phyloP scores from a whole-genome alignment of 2,329 filamentous ascomycete species.

The Knufia petricola region DNA sequence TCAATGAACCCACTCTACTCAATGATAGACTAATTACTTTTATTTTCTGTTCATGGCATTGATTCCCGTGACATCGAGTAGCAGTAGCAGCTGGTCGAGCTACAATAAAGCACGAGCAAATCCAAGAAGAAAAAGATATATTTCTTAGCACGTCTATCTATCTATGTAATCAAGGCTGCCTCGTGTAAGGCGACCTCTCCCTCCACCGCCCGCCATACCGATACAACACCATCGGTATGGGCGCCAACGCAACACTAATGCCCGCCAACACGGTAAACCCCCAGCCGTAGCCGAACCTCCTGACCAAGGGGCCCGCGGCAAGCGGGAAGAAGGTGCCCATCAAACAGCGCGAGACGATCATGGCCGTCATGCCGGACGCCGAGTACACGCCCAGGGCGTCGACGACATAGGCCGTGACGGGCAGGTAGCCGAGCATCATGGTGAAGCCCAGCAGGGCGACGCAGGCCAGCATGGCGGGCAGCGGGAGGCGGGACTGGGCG shows the following conservation, averaged over 20 bases:
- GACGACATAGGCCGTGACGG: constrained; percentile 22
- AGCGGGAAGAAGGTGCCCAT: constrained; percentile 24
- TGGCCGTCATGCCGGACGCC: constrained; percentile 32
- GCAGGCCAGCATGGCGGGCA: constrained; percentile 12
- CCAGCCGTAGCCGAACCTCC: constrained; percentile 20
- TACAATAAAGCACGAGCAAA: no score
- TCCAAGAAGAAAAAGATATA: no score
- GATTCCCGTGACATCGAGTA: no score
- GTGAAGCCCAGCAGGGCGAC: constrained; percentile 15
- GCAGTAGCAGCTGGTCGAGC: no score
- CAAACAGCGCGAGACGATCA: constrained; percentile 21
- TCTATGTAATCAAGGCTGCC: neutral
- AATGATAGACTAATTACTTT: constrained; percentile 7
- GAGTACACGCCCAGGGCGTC: constrained; percentile 27
- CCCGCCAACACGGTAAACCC: constrained; percentile 20
- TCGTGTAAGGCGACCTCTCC: constrained; percentile 16
- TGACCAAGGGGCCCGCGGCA: constrained; percentile 16
- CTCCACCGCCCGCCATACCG: constrained; percentile 17
- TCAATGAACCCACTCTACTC: constrained; percentile 3
- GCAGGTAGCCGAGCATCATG: constrained; percentile 18
- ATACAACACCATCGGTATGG: constrained; percentile 18
- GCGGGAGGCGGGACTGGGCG: constrained; percentile 13
- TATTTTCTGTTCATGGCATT: no score
- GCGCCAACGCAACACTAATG: constrained; percentile 14
- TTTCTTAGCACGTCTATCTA: neutral